phyloP scores from a whole-genome alignment of 306 rosid species.

The Glycine latifolia region DNA sequence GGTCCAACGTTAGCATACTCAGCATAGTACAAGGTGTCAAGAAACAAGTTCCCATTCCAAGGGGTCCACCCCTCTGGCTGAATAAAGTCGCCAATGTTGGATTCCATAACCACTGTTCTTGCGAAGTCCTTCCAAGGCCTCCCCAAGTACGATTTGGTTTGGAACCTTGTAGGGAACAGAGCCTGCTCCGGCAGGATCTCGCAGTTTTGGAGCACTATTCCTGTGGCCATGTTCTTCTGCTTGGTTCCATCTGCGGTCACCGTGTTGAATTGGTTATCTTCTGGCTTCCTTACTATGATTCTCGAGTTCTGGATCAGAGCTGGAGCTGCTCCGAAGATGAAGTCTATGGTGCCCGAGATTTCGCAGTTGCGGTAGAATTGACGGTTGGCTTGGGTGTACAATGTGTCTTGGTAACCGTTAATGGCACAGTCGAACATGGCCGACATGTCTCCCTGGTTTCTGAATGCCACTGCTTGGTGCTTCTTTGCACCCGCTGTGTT shows the following conservation, averaged over 20 bases:
- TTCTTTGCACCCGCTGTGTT: conserved; percentile 70
- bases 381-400: conserved; percentile 63
- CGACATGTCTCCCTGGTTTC: conserved; percentile 65
- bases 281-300: conserved; percentile 63
- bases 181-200: conserved; percentile 61
- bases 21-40: conserved; percentile 58
- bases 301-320: conserved; percentile 64
- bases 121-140: conserved; percentile 79
- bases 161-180: conserved; percentile 46
- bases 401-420: conserved; percentile 72
- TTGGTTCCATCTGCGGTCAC: conserved; percentile 71
- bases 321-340: conserved; percentile 66
- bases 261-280: conserved; percentile 56
- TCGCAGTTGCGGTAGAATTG: conserved; percentile 86
- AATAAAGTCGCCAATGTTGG: conserved; percentile 60
- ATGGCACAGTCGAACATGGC: conserved; percentile 66
- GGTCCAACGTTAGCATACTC: conserved; percentile 73
- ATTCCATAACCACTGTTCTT: conserved; percentile 67
- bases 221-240: conserved; percentile 44
- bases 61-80: conserved; percentile 54
- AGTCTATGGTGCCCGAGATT: conserved; percentile 78
- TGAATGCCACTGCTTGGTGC: conserved; percentile 85
- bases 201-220: conserved; percentile 71
- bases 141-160: conserved; percentile 60
- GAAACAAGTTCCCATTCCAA: conserved; percentile 55